Conservation (phyloP, 352 stramenopile genomes). For the Pythium rhizo-oryzae region DNA sequence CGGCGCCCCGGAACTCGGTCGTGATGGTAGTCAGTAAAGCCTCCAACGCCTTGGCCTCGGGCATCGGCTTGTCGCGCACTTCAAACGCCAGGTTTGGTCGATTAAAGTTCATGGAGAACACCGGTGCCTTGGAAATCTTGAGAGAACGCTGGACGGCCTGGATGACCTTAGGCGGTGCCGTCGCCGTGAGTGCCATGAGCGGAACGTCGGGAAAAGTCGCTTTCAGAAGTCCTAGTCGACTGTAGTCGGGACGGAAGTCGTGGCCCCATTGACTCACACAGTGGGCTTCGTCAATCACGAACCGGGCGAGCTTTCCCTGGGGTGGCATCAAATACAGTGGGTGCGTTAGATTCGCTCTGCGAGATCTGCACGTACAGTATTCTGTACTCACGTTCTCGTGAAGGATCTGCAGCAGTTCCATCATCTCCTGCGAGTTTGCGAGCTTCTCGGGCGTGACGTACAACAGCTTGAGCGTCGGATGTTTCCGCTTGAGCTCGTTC, state of each 20-base stretch:
- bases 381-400: slow-evolving; percentile 35
- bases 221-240: slow-evolving; percentile 91
- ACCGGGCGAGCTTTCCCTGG: slow-evolving; percentile 85
- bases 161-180: slow-evolving; percentile 87
- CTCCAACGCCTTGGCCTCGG: slow-evolving; percentile 53
- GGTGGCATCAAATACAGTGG: neutral
- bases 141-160: slow-evolving; percentile 74
- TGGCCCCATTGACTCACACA: slow-evolving; percentile 91
- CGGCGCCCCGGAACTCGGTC: slow-evolving; percentile 45
- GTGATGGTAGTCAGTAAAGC: slow-evolving; percentile 57
- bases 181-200: slow-evolving; percentile 93
- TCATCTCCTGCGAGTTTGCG: slow-evolving; percentile 74
- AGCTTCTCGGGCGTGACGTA: slow-evolving; percentile 97
- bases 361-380: too few species aligned
- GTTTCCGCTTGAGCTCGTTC: slow-evolving; percentile 80
- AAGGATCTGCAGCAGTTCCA: slow-evolving; percentile 57
- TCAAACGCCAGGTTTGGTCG: slow-evolving; percentile 94
- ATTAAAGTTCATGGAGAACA: slow-evolving; percentile 95
- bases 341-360: neutral
- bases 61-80: slow-evolving; percentile 70
- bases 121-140: slow-evolving; percentile 68
- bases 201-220: slow-evolving; percentile 90
- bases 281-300: slow-evolving; percentile 95
- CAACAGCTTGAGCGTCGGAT: slow-evolving; percentile 84
- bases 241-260: slow-evolving; percentile 93